Base-by-base conservation (phyloP, 768 basidiomycete genomes). In the Leucosporidium scottii region DNA sequence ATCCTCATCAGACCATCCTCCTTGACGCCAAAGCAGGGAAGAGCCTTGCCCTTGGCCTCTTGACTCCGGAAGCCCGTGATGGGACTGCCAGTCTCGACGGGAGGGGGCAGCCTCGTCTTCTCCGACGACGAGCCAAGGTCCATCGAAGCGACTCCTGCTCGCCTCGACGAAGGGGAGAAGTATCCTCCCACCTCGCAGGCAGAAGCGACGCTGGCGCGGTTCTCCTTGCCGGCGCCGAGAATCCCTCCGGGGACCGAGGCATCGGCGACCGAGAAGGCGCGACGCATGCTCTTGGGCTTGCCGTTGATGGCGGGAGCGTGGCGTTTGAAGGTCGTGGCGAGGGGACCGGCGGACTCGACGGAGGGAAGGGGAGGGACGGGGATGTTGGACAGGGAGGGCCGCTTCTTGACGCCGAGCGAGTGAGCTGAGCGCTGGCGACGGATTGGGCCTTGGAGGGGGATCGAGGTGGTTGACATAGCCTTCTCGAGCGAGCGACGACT, bases 1-100 rank as follows among this genome's bases (percentile, higher is more conserved):
- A 99, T 89, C 73, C 96, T 85, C 86, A 97, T 94, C 61, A 99
- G 78, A 4, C 96, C 94, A 75, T 99, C 96, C 75, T 97, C 93
- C 55, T 87, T 86, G 58, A 96, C 93, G 60, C 88, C 85, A 76
- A 91, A 88, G 79, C 96, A 99, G 39, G 93, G 93, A 68, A 99
- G 78, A 72, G 93, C 85, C 80, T 98, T 99, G 49, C 94, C 94
- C 67, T 86, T 82, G 49, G 89, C 85, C 78, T 99, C 96, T 74
- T 92, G 92, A 73, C 92, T 91, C 21, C 93, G 89, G 78, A 93
- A 96, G 0, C 92, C 88, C 60, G 89, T 87, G 61, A 91, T 65
- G 20, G 78, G 54, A 87, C 90, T 30, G 82, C 82, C 65, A 1
- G 36, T 23, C 23, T 68, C 71, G 17, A n/a, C n/a, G n/a, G 25